Evolutionary conservation across 176 grass and related monocot species (phyloP), one percentile per base, ranked within the genome.

Genomic region (Aegilops sharonensis): DNA sequence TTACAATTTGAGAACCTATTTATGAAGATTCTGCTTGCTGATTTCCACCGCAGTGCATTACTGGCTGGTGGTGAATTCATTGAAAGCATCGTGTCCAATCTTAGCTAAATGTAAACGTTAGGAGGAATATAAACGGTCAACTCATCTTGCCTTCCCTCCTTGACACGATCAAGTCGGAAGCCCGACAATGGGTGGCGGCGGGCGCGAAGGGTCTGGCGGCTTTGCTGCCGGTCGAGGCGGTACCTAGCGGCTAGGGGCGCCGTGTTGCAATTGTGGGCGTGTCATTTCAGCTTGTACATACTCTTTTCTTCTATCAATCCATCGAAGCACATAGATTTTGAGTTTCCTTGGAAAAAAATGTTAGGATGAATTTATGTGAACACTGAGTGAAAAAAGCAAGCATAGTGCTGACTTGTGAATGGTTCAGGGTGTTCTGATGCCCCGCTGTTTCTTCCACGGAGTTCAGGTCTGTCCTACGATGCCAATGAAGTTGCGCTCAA

Each of bases 401-500:
- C 8, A 47, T 3, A 11, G 11, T 47, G 45, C 11, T 47, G 45
- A 47, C 45, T 62, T 23, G 24, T 40, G 36, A 72, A 24, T 78
- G 54, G 11, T 9, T 35, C 5, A n/a, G 34, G 12, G n/a, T 62
- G 29, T 75, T 50, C n/a, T 56, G 36, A 54, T 87, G 79, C 4
- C 13, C 13, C 36, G 57, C 4, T 43, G 4, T 56, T 56, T 54
- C n/a, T 42, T 54, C 6, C 13, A 11, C 17, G 3, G 4, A 47
- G 5, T 6, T 3, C 89, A 92, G 88, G 90, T 50, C 85, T 88
- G 71, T 92, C 85, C 27, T 86, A 84, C 15, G 93, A 90, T 18
- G 90, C 93, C 18, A 92, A 92, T 8, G 90, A 94, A 80, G 81
- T 75, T 62, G 82, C 83, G 27, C 30, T 31, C 25, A 25, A 76